Evolutionary conservation across 139 green algal species (phyloP).

Genomic region (Eudorina sp.): DNA sequence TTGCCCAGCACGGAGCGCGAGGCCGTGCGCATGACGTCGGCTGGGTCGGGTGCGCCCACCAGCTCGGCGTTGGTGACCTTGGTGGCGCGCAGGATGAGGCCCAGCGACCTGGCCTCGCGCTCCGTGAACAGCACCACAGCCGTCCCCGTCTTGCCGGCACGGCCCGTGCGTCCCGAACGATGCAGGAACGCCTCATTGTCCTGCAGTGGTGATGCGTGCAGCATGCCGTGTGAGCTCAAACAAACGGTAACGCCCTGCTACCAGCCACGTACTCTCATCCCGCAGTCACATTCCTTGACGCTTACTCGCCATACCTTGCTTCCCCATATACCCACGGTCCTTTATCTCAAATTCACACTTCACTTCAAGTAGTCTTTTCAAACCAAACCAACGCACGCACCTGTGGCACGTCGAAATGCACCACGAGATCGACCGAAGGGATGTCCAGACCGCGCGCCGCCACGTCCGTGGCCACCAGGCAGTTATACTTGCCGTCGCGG

Average conservation of each 20-base stretch:
- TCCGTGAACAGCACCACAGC: constrained; percentile 92
- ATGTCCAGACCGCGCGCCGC: constrained; percentile 98
- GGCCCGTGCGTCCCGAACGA: constrained; percentile 89
- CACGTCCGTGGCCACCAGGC: constrained; percentile 98
- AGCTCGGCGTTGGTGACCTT: constrained; percentile 62
- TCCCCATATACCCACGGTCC: too few species aligned
- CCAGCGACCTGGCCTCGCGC: constrained; percentile 70
- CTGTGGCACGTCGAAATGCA: constrained; percentile 88
- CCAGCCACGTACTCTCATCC: too few species aligned
- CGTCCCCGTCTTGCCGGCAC: constrained; percentile 86
- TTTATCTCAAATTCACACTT: too few species aligned
- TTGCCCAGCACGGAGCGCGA: constrained; percentile 70
- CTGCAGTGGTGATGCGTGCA: too few species aligned
- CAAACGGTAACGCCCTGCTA: too few species aligned
- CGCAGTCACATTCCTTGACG: too few species aligned
- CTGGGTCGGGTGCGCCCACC: constrained; percentile 55
- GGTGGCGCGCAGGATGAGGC: constrained; percentile 71
- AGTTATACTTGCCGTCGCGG: constrained; percentile 84
- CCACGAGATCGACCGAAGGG: constrained; percentile 90
- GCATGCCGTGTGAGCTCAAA: too few species aligned
- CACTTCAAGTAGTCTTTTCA: too few species aligned
- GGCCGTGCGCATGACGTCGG: constrained; percentile 67
- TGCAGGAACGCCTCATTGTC: constrained; percentile 97
- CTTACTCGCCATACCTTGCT: too few species aligned
- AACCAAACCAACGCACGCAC: constrained; percentile 2